Evolutionary conservation across 202 grass and related monocot genomes (phyloP).

Genomic region (Bolboschoenoplectus hybrid): DNA sequence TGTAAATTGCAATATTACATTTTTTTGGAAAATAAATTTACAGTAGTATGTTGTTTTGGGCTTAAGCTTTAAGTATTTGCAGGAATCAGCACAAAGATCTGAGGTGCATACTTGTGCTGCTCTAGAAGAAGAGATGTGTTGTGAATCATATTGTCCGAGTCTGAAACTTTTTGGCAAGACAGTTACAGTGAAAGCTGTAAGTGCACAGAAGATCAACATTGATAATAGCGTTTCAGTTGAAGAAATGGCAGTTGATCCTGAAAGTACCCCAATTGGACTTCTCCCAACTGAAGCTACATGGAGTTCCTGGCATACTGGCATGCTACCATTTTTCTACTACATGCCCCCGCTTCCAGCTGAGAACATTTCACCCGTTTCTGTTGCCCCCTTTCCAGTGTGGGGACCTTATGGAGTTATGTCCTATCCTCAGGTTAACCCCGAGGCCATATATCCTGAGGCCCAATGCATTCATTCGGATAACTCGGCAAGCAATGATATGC

Average conservation of each 20-base stretch:
- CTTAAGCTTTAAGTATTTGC: conserved; percentile 32
- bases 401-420: conserved; percentile 39
- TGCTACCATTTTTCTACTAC: conserved; percentile 56
- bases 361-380: conserved; percentile 39
- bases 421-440: conserved; percentile 30
- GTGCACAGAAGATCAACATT: conserved; percentile 1
- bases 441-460: conserved; percentile 24
- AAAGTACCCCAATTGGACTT: conserved; percentile 25
- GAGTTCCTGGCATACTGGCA: conserved; percentile 45
- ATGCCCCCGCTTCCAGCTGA: conserved; percentile 40
- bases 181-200: conserved; percentile 46
- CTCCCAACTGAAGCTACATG: conserved; percentile 38
- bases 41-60: not conserved
- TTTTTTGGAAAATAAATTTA: not conserved
- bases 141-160: conserved; percentile 41
- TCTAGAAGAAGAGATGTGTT: conserved; percentile 37
- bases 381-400: conserved; percentile 42
- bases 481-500: conserved; percentile 14
- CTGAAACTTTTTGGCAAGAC: conserved; percentile 71
- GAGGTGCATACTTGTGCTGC: conserved; percentile 21
- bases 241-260: conserved; percentile 37
- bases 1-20: not conserved
- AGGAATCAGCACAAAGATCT: conserved; percentile 43
- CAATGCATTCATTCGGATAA: conserved; percentile 31
- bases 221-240: conserved; percentile 45